Conservation (phyloP, 805 yeast species). For the Maudiozyma pseudohumilis region DNA sequence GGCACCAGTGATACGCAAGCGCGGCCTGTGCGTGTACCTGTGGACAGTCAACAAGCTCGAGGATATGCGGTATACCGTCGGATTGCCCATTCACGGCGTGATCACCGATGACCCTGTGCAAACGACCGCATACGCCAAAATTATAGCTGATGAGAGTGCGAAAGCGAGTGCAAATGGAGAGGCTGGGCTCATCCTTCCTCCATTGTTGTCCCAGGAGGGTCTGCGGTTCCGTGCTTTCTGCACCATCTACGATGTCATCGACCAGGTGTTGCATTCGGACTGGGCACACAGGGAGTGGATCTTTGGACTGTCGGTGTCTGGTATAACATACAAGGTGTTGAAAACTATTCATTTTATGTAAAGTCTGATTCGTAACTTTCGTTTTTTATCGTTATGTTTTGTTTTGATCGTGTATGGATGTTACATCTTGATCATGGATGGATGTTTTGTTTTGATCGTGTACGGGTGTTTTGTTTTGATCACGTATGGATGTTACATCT, state of each 20-base stretch:
- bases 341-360: constrained; percentile 9
- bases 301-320: constrained; percentile 18
- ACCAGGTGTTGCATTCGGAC: constrained; percentile 13
- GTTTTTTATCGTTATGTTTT: neutral
- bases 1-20: constrained; percentile 25
- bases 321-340: constrained; percentile 13
- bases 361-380: neutral
- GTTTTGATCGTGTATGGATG: too few relatives aligned
- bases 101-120: constrained; percentile 25
- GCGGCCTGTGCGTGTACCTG: constrained; percentile 32
- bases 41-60: constrained; percentile 44
- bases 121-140: constrained; percentile 8
- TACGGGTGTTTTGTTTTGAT: neutral
- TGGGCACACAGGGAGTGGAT: constrained; percentile 21
- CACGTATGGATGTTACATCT: too few relatives aligned
- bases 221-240: constrained; percentile 18
- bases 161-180: constrained; percentile 6
- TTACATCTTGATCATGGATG: too few relatives aligned
- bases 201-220: constrained; percentile 15
- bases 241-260: constrained; percentile 12
- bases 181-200: too few relatives aligned
- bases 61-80: constrained; percentile 22
- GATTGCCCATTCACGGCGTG: constrained; percentile 25
- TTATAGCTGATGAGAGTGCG: neutral
- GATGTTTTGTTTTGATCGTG: too few relatives aligned